These are phyloP conservation scores for Moesziomyces antarcticus DNA, from an alignment of 1,284 basidiomycete species.

Conservation along the genomic window DNA sequence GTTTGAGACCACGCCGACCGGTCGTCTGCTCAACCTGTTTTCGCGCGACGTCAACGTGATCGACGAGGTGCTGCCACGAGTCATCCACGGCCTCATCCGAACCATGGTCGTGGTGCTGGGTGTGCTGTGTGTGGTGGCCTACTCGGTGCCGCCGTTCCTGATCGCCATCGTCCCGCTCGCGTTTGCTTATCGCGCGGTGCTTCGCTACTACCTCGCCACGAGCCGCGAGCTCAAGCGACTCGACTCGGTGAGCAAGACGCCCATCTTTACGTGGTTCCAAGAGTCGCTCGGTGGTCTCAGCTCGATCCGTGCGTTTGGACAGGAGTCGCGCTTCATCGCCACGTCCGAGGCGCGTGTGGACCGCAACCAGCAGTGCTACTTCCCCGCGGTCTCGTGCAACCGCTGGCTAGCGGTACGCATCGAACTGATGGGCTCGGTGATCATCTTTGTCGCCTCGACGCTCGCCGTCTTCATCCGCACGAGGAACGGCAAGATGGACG, in stretches of 20 bases:
- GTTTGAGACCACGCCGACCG: conserved; percentile 69
- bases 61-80: conserved; percentile 71
- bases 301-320: conserved; percentile 77
- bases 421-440: conserved; percentile 79
- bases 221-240: conserved; percentile 91
- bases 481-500: conserved; percentile 75
- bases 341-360: conserved; percentile 84
- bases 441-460: conserved; percentile 80
- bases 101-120: conserved; percentile 72
- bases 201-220: conserved; percentile 83
- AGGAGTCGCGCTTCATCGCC: conserved; percentile 75
- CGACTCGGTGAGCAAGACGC: conserved; percentile 87
- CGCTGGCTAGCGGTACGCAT: conserved; percentile 78
- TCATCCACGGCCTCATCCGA: conserved; percentile 60
- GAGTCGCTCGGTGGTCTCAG: conserved; percentile 86
- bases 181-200: conserved; percentile 58
- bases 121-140: conserved; percentile 78
- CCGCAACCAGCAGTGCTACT: conserved; percentile 81
- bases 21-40: conserved; percentile 83
- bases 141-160: conserved; percentile 79
- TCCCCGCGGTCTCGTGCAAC: conserved; percentile 76
- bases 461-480: conserved; percentile 75
- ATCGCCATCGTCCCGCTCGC: conserved; percentile 69
- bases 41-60: conserved; percentile 91
- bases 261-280: conserved; percentile 81